Evolutionary conservation across 306 rosid genomes (phyloP).

Genomic region (Vicia sativa): DNA sequence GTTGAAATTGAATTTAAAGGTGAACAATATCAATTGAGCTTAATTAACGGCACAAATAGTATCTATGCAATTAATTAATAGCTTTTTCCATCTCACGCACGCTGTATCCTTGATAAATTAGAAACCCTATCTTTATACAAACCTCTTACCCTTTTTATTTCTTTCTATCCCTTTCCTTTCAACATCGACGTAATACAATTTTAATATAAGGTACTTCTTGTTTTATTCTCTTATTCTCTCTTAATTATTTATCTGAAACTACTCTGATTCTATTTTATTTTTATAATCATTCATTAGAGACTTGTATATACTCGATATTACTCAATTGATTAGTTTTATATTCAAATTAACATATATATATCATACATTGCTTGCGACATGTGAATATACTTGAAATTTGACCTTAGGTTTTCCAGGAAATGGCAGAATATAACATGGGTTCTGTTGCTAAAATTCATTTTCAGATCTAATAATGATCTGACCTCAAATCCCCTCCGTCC

Average conservation of each 20-base stretch:
- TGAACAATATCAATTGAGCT: neutral
- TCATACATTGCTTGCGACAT: neutral
- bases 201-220: constrained; percentile 30
- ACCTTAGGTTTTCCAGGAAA: neutral
- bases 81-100: neutral
- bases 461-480: neutral
- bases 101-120: neutral
- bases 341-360: neutral
- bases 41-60: too few species aligned
- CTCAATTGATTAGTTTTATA: neutral
- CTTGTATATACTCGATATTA: neutral
- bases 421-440: neutral
- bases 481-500: neutral
- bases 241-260: too few species aligned
- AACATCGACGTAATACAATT: constrained; percentile 14
- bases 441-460: neutral
- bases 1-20: too few species aligned
- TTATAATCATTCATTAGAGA: neutral
- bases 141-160: neutral
- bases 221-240: constrained; percentile 17
- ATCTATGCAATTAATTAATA: neutral
- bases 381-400: neutral
- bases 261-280: constrained; percentile 26
- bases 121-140: constrained; percentile 1
- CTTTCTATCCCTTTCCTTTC: neutral